Percentiles rank a stretch among this genome's conserved stretches.
phyloP scores from a whole-genome alignment of 1,284 basidiomycete genomes.

The Taiwanofungus camphoratus region DNA sequence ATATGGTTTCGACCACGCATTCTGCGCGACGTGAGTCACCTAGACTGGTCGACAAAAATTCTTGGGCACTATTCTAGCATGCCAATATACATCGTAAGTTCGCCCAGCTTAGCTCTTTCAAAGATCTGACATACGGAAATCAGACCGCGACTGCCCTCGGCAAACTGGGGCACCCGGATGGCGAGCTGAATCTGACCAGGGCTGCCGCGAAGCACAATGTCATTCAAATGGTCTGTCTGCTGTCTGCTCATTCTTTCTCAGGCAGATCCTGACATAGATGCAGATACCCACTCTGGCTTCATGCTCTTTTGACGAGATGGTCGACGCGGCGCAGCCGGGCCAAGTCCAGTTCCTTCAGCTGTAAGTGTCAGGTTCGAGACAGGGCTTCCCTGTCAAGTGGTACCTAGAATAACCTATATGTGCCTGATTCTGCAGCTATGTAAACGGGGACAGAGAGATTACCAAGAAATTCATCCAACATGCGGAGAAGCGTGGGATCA shows the following conservation, averaged over 20 bases:
- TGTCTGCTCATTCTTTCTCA: background rate
- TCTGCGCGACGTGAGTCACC: constrained; percentile 74
- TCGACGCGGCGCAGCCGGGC: constrained; percentile 70
- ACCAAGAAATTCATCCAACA: constrained; percentile 83
- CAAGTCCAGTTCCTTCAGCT: constrained; percentile 82
- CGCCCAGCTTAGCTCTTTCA: background rate
- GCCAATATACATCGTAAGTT: constrained; percentile 66
- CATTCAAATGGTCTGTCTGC: constrained; percentile 85
- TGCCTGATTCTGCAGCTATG: constrained; percentile 52
- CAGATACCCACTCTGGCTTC: constrained; percentile 87
- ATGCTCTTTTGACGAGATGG: constrained; percentile 85
- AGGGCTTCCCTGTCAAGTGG: no score
- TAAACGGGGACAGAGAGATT: constrained; percentile 79
- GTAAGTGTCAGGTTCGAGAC: constrained; percentile 38
- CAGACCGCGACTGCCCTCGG: constrained; percentile 77
- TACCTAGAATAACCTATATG: background rate
- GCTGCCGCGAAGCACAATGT: constrained; percentile 76
- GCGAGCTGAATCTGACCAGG: constrained; percentile 85
- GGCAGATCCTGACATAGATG: background rate
- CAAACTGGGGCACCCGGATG: constrained; percentile 91
- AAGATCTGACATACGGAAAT: background rate
- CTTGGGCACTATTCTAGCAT: constrained; percentile 68
- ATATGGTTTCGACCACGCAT: constrained; percentile 94
- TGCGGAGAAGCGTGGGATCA: constrained; percentile 80
- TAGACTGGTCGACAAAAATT: constrained; percentile 82